Base-by-base conservation (phyloP, 148 eudicot species). In the Vaccinium macrocarpon region DNA sequence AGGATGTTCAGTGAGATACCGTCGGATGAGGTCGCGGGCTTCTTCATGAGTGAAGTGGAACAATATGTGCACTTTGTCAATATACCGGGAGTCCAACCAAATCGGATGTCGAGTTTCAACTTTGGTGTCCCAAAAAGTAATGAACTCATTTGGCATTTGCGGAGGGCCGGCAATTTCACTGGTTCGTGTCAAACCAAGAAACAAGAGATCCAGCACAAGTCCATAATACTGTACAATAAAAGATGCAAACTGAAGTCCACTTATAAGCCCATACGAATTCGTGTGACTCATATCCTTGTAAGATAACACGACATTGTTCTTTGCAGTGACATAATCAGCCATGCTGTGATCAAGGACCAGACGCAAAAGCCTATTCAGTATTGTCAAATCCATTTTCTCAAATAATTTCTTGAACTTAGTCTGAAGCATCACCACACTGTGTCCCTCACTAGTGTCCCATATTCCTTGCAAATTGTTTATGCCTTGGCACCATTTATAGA, bases 271-370 rank as follows among this genome's bases (percentile, higher is more conserved):
- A 88, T 97, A 97, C 6, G 99, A 97, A 87, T 97, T 97, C 19
- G 99, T 97, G 81, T 97, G 99, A 80, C 99, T 97, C 99, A 95
- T 97, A 79, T 97, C 99, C 93, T 97, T 97, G 92, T 97, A 97
- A 25, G 98, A 93, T 85, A 97, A 86, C 48, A 97, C 99, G 86
- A 97, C 98, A 71, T 97, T 97, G 86, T 97, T 97, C 88, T 97
- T 97, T 61, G 99, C 99, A 27, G 99, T 97, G 75, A 97, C 98
- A 85, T 97, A 97, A 89, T 97, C 99, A 86, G 99, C 99, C 90
- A 97, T 97, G 56, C 95, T 97, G 87, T 97, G 99, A 81, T 97
- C 99, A 81, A 97, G 97, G 83, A 97, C 97, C 90, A 97, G 88
- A 57, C 99, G 98, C 73, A 97, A 71, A 70, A 97, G 98, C 93